These are phyloP conservation scores for Pythium brachiatum DNA, from an alignment of 352 stramenopile genomes.

Conservation along the genomic window DNA sequence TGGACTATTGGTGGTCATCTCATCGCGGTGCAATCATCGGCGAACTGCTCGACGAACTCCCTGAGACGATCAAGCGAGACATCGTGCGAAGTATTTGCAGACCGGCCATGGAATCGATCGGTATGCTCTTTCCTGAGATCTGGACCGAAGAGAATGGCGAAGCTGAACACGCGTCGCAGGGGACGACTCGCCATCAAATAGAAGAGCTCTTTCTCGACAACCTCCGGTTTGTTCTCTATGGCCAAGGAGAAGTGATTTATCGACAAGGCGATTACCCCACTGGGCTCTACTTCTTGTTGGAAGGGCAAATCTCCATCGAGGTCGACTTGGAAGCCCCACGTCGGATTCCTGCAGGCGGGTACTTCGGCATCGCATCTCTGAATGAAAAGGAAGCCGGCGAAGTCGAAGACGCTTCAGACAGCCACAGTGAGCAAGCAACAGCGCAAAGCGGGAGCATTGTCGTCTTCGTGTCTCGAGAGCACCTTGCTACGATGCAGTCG, in stretches of 20 bases:
- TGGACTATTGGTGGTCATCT: not conserved
- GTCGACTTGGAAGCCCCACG: not conserved
- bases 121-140: constrained; percentile 32
- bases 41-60: constrained; percentile 54
- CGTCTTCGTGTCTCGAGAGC: not conserved
- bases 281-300: not conserved
- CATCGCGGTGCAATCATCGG: constrained; percentile 41
- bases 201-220: constrained; percentile 55
- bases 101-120: constrained; percentile 42
- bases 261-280: not conserved
- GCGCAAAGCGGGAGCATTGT: not conserved
- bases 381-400: not conserved
- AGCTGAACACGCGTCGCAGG: not conserved
- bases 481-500: not conserved
- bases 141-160: constrained; percentile 7
- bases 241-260: not conserved
- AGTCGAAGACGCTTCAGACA: not conserved
- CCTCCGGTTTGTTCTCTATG: constrained; percentile 39
- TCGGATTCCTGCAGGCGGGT: not conserved
- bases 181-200: constrained; percentile 26
- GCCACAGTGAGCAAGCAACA: not conserved
- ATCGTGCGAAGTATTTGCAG: constrained; percentile 58
- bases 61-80: constrained; percentile 48
- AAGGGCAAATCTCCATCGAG: not conserved
- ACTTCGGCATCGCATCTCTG: not conserved